These are phyloP conservation scores for Mercurialis annua DNA, from an alignment of 345 rosid species.

Conservation along the genomic window DNA sequence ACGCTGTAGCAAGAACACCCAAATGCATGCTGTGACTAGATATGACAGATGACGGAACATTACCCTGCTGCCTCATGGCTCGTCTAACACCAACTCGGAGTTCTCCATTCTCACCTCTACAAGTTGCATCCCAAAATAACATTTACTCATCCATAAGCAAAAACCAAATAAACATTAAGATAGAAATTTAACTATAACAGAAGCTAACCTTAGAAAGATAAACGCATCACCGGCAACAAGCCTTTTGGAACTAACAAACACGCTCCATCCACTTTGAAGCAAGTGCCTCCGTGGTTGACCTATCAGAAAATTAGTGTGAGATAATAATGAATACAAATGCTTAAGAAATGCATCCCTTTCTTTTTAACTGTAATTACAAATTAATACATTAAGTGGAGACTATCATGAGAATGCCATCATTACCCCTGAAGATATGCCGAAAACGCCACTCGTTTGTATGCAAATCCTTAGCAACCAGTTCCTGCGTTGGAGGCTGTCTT, in stretches of 20 bases:
- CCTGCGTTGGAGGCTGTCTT: constrained; percentile 64
- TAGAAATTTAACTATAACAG: neutral
- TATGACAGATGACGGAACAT: constrained; percentile 57
- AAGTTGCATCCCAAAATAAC: neutral
- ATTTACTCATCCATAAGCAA: neutral
- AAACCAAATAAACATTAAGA: neutral
- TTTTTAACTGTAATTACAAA: too few species aligned
- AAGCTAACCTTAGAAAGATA: constrained; percentile 51
- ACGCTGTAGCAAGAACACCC: constrained; percentile 67
- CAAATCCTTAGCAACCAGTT: constrained; percentile 58
- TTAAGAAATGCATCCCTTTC: neutral
- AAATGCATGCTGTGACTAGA: constrained; percentile 70
- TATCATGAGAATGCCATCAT: neutral
- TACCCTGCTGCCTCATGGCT: constrained; percentile 46
- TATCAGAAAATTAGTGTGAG: constrained; percentile 16
- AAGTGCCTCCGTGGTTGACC: constrained; percentile 73
- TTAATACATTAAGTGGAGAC: neutral
- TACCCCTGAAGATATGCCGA: constrained; percentile 59
- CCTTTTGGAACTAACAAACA: constrained; percentile 57
- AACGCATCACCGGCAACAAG: constrained; percentile 72
- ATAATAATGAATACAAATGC: neutral
- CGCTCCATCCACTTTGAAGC: constrained; percentile 66
- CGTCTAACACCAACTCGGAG: constrained; percentile 67
- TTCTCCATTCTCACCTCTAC: constrained; percentile 54
- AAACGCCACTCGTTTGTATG: constrained; percentile 61